Evolutionary conservation across 2,329 filamentous ascomycete species (phyloP).

Genomic region (Didymosphaeria variabile): DNA sequence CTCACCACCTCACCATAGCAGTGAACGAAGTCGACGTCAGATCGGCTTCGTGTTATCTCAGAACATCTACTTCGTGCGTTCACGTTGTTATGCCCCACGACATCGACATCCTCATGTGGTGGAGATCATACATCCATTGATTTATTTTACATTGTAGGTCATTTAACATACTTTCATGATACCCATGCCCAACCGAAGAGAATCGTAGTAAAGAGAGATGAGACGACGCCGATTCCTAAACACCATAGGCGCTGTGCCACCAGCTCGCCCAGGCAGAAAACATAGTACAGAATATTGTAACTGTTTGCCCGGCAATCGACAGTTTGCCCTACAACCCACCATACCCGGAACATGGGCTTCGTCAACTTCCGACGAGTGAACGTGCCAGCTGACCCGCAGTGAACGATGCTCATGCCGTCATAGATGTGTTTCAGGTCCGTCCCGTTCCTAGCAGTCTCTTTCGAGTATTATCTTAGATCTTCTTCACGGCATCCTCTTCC

Average conservation of each 20-base stretch:
- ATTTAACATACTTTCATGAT: constrained; percentile 16
- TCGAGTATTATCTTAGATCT: constrained; percentile 44
- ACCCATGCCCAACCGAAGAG: constrained; percentile 1
- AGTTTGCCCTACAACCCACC: constrained; percentile 22
- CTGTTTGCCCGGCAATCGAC: constrained; percentile 24
- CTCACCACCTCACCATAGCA: not conserved
- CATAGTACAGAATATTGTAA: constrained; percentile 37
- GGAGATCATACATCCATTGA: constrained; percentile 1
- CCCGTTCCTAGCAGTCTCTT: constrained; percentile 22
- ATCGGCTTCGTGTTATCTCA: not conserved
- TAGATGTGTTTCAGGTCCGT: constrained; percentile 17
- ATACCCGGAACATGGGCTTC: constrained; percentile 12
- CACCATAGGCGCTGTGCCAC: constrained; percentile 8
- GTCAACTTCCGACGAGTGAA: constrained; percentile 33
- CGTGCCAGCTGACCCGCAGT: constrained; percentile 33
- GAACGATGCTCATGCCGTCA: constrained; percentile 25
- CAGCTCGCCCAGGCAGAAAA: constrained; percentile 14
- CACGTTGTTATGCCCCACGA: not conserved
- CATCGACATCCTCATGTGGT: not conserved
- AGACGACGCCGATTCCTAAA: constrained; percentile 21
- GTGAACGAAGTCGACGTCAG: not conserved
- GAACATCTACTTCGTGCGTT: not conserved
- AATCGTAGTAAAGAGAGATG: constrained; percentile 13
- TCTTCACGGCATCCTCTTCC: constrained; percentile 61
- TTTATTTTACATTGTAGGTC: constrained; percentile 10